phyloP scores from a whole-genome alignment of 257 asterid species.

The Lycium ferocissimum region DNA sequence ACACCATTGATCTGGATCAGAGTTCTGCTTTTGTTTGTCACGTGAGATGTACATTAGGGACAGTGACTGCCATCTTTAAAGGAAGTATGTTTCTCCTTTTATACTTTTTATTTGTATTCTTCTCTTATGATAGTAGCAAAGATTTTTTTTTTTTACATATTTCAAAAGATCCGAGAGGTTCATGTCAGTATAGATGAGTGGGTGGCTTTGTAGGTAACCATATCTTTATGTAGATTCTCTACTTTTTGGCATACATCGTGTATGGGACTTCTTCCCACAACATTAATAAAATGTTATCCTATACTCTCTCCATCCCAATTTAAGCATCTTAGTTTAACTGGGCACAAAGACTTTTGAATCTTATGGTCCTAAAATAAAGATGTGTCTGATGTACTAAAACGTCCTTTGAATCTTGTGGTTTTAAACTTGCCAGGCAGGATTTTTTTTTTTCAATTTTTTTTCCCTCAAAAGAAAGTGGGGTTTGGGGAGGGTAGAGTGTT shows the following conservation, averaged over 20 bases:
- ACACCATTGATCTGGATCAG: not conserved
- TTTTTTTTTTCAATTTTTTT: no score
- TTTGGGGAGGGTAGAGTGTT: no score
- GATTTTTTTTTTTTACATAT: not conserved
- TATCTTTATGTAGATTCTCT: not conserved
- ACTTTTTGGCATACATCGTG: not conserved
- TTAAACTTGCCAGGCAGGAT: no score
- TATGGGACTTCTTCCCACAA: not conserved
- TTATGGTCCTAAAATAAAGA: no score
- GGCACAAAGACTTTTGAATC: no score
- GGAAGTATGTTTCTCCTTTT: not conserved
- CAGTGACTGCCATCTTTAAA: not conserved
- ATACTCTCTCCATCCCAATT: no score
- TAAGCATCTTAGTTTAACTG: no score
- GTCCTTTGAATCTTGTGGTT: no score
- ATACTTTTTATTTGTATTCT: not conserved
- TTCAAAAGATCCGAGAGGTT: not conserved
- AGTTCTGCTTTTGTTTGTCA: conserved; percentile 1
- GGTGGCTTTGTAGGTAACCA: conserved; percentile 6
- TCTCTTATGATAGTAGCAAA: not conserved
- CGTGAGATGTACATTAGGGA: not conserved
- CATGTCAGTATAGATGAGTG: not conserved
- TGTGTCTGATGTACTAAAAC: no score
- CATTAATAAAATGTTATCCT: not conserved
- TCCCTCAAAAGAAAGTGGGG: no score